These are phyloP conservation scores for Stephania japonica DNA, from an alignment of 164 flowering plant genomes.

Conservation along the genomic window DNA sequence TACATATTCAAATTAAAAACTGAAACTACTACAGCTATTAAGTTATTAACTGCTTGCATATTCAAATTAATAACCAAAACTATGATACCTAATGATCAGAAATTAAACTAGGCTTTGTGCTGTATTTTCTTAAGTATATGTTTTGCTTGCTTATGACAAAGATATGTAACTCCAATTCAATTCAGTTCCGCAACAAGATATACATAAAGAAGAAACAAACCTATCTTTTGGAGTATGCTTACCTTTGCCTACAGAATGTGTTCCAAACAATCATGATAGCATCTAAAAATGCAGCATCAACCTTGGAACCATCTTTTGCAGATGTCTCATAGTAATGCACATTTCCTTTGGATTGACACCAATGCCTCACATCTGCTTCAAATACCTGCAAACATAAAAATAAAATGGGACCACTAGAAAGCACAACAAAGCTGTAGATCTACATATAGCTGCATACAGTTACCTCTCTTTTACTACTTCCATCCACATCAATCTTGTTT, in stretches of 20 bases:
- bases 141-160: too few relatives aligned
- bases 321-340: conserved; percentile 91
- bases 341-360: conserved; percentile 89
- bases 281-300: conserved; percentile 69
- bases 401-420: background rate
- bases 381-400: conserved; percentile 49
- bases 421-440: background rate
- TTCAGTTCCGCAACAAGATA: background rate
- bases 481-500: conserved; percentile 88
- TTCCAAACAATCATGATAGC: conserved; percentile 70
- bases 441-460: conserved; percentile 11
- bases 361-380: conserved; percentile 80
- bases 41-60: too few relatives aligned
- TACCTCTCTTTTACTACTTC: conserved; percentile 95
- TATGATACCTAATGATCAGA: too few relatives aligned
- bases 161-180: background rate
- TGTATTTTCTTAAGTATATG: too few relatives aligned
- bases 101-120: too few relatives aligned
- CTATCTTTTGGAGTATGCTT: conserved; percentile 23
- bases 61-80: too few relatives aligned
- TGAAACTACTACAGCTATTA: too few relatives aligned
- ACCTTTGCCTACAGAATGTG: conserved; percentile 70
- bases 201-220: background rate
- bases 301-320: conserved; percentile 84
- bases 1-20: too few relatives aligned